Evolutionary conservation across 2,329 filamentous ascomycete genomes (phyloP).

Genomic region (Hymenoscyphus albidus): DNA sequence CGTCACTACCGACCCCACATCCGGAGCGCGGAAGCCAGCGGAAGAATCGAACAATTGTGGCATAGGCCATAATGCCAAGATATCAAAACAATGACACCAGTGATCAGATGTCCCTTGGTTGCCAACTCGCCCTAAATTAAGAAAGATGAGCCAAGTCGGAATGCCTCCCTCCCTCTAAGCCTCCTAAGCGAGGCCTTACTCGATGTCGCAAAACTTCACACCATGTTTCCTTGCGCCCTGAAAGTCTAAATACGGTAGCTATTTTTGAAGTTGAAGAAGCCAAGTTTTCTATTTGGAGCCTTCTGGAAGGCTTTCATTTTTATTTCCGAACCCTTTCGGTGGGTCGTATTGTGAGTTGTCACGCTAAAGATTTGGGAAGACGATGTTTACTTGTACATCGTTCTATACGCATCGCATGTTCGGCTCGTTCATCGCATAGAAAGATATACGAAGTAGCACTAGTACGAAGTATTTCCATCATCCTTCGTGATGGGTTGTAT

Average conservation of each 20-base stretch:
- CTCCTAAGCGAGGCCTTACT: not conserved
- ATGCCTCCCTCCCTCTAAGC: not conserved
- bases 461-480: too few relatives aligned
- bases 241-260: constrained; percentile 1
- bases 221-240: not conserved
- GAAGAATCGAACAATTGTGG: not conserved
- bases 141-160: not conserved
- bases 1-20: not conserved
- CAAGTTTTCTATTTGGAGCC: too few relatives aligned
- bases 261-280: not conserved
- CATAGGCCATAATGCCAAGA: not conserved
- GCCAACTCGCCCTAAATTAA: not conserved
- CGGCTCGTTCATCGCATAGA: too few relatives aligned
- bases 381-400: too few relatives aligned
- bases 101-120: not conserved
- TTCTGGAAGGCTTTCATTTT: too few relatives aligned
- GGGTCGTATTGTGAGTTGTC: too few relatives aligned
- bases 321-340: too few relatives aligned
- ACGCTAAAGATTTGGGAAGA: too few relatives aligned
- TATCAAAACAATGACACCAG: not conserved
- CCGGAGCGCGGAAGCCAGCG: not conserved
- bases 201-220: not conserved
- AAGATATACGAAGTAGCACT: too few relatives aligned
- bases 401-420: too few relatives aligned
- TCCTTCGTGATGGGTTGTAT: too few relatives aligned